Conservation (phyloP, 805 yeast genomes). For the Wickerhamomyces sydowiorum region DNA sequence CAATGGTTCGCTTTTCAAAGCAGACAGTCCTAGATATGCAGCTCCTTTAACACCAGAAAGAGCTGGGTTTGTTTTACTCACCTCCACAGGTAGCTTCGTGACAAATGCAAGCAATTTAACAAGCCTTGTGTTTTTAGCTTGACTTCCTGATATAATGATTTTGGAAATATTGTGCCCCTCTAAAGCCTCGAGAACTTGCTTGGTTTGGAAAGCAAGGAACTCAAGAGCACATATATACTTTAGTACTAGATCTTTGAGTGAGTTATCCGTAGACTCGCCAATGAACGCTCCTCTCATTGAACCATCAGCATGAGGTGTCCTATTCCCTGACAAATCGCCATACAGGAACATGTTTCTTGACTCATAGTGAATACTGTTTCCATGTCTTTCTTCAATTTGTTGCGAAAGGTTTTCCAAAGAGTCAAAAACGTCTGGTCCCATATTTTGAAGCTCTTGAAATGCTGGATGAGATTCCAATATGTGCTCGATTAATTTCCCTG, state of each 20-base stretch:
- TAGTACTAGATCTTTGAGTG: slow-evolving; percentile 29
- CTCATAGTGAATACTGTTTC: slow-evolving; percentile 20
- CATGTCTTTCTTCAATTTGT: slow-evolving; percentile 8
- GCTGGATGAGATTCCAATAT: slow-evolving; percentile 39
- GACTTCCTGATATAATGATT: slow-evolving; percentile 47
- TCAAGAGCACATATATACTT: slow-evolving; percentile 43
- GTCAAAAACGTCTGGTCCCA: slow-evolving; percentile 13
- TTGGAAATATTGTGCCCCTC: slow-evolving; percentile 21
- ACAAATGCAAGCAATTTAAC: slow-evolving; percentile 26
- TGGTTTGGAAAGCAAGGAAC: slow-evolving; percentile 46
- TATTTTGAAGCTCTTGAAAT: slow-evolving; percentile 6
- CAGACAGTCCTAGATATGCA: slow-evolving; percentile 16
- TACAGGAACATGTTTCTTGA: slow-evolving; percentile 37
- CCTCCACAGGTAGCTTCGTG: slow-evolving; percentile 17
- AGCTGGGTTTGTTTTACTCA: slow-evolving; percentile 12
- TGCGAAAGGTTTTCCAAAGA: slow-evolving; percentile 18
- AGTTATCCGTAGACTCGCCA: slow-evolving; percentile 37
- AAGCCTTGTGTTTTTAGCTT: slow-evolving; percentile 40
- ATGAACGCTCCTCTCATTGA: slow-evolving; percentile 42
- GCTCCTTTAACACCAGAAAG: slow-evolving; percentile 26
- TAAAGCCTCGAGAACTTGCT: slow-evolving; percentile 32
- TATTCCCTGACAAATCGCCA: slow-evolving; percentile 54
- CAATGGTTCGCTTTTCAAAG: slow-evolving; percentile 6
- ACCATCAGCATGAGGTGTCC: slow-evolving; percentile 50
- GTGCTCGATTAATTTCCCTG: slow-evolving; percentile 48